Percentiles rank a stretch among this genome's conserved stretches.
These are phyloP conservation scores for Geotrichum bryndzae DNA, from an alignment of 1,139 yeast species.

Conservation along the genomic window DNA sequence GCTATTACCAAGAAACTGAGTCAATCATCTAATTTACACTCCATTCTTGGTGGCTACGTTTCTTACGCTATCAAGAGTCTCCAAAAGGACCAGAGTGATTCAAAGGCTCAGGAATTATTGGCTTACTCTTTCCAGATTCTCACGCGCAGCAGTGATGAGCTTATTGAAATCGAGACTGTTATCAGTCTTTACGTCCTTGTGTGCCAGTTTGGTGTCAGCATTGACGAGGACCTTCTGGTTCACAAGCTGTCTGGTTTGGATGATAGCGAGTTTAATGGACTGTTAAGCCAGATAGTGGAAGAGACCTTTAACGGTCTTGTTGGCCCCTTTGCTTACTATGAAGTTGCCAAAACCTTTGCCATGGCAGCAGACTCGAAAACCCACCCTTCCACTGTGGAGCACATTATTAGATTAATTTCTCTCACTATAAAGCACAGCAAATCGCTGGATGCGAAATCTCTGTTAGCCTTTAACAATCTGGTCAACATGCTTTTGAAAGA, in stretches of 20 bases:
- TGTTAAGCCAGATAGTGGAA: constrained; percentile 2
- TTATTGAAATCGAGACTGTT: constrained; percentile 6
- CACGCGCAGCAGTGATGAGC: not conserved
- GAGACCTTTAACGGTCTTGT: constrained; percentile 1
- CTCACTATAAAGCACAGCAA: not conserved
- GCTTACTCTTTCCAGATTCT: constrained; percentile 12
- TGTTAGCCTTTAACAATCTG: constrained; percentile 21
- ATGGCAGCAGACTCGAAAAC: constrained; percentile 4
- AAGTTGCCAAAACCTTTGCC: constrained; percentile 7
- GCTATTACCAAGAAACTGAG: not conserved
- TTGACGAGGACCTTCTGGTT: constrained; percentile 3
- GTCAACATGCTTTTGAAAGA: constrained; percentile 44
- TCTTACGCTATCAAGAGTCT: constrained; percentile 1
- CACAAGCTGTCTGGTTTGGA: constrained; percentile 4
- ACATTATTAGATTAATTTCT: constrained; percentile 2
- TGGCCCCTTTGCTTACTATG: constrained; percentile 8
- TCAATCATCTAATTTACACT: not conserved
- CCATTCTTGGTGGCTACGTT: constrained; percentile 10
- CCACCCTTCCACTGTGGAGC: constrained; percentile 7
- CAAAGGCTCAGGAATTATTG: constrained; percentile 1
- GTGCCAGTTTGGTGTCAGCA: constrained; percentile 8
- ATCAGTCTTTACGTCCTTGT: constrained; percentile 10
- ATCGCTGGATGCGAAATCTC: constrained; percentile 2
- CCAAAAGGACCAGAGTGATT: not conserved
- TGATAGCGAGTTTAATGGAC: not conserved